phyloP scores from a whole-genome alignment of 441 rosid species.

The Capsella rubella region DNA sequence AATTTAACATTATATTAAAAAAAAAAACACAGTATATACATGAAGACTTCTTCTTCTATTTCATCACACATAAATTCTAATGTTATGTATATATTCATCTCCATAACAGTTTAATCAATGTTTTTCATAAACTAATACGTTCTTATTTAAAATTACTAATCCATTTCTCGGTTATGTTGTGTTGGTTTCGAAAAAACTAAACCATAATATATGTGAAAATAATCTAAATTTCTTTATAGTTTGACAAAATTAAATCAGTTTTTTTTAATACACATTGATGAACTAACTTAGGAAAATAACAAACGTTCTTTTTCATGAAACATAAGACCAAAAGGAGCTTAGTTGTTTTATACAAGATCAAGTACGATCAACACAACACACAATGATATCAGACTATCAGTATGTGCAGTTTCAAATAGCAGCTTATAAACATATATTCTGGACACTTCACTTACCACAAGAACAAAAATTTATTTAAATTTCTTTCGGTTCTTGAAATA shows the following conservation, averaged over 20 bases:
- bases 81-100: background rate
- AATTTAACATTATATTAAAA: no score
- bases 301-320: background rate
- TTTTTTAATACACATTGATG: background rate
- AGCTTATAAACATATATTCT: background rate
- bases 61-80: background rate
- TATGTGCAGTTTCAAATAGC: background rate
- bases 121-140: background rate
- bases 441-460: background rate
- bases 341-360: background rate
- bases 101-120: background rate
- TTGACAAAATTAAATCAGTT: background rate
- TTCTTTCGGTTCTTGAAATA: no score
- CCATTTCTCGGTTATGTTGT: background rate
- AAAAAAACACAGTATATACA: no score
- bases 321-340: background rate
- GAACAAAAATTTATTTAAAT: background rate
- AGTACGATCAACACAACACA: background rate
- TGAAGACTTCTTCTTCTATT: background rate
- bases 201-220: background rate
- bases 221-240: no score
- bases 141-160: background rate
- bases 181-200: no score
- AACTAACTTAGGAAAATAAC: background rate
- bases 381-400: background rate